Base-by-base conservation (phyloP, 805 yeast genomes). In the Jamesozyma jinghongensis region DNA sequence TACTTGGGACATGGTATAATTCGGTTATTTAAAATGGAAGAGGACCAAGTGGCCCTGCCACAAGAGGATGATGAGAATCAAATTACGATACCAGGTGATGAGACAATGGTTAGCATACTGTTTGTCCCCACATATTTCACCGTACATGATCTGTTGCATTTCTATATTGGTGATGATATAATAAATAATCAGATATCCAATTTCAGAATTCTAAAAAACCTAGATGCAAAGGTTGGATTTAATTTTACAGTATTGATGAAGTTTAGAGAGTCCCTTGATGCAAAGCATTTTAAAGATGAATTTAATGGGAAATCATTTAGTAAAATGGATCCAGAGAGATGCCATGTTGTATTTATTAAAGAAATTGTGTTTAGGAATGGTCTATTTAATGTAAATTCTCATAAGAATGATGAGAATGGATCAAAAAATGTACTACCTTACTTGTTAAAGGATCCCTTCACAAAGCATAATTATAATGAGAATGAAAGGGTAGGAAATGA, bases 71-170 rank as follows among this genome's bases (percentile, higher is more conserved):
- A 48, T 3, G 40, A 22, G 10, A 10, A 40, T 10, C 54, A 50
- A 14, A 40, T 49, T 22, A 61, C 57, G 17, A 58, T 59, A 6
- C 59, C 63, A 3, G 77, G 77, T 0, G 81, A 79, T 53, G 77
- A 73, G 28, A 74, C 86, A 1, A 81, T 82, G 63, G 75, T 85
- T 3, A 78, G 90, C 1, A 82, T 86, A 16, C 60, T 86, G n/a
- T 87, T 94, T 0, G 79, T 87, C 0, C 97, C 97, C 0, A 77
- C 83, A 10, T 88, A 87, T 57, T 81, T 87, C 59, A 79, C 94
- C 0, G 84, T 90, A 0, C 81, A 86, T 19, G 96, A 87, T 52
- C 57, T 88, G 19, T 59, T 87, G 3, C 94, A 90, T 4, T 87
- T 81, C 31, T 60, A 58, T 40, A 54, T 60, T 55, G 73, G 88